Percentiles rank a stretch among this genome's conserved stretches.
Conservation (phyloP, 169 alveolate species). For the Toxoplasma gondii region DNA sequence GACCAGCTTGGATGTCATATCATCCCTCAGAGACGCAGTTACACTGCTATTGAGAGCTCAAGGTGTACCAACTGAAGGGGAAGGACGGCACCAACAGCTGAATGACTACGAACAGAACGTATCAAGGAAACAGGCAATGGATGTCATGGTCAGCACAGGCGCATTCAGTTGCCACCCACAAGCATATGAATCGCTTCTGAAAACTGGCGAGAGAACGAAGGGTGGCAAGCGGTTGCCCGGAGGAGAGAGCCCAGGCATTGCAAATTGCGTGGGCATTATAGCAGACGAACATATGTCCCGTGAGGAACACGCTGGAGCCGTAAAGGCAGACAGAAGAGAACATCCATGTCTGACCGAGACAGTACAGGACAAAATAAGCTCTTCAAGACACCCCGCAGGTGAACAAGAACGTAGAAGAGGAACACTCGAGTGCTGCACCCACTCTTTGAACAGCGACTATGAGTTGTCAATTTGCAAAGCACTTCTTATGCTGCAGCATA, state of each 20-base stretch:
- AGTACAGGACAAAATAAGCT: background rate
- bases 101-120: background rate
- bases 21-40: background rate
- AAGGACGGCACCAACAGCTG: background rate
- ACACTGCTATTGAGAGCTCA: background rate
- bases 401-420: background rate
- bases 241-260: background rate
- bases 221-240: background rate
- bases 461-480: slow-evolving; percentile 23
- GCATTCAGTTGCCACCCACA: background rate
- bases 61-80: background rate
- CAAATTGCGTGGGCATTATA: background rate
- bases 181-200: background rate
- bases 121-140: background rate
- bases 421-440: slow-evolving; percentile 3
- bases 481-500: slow-evolving; percentile 24
- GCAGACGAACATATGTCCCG: background rate
- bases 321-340: background rate
- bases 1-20: background rate
- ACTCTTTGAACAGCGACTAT: background rate
- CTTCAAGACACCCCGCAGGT: background rate
- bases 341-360: background rate
- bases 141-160: background rate
- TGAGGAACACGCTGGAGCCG: background rate
- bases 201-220: background rate